phyloP scores from a whole-genome alignment of 2,329 filamentous ascomycete genomes.

The Thelonectria rubi region DNA sequence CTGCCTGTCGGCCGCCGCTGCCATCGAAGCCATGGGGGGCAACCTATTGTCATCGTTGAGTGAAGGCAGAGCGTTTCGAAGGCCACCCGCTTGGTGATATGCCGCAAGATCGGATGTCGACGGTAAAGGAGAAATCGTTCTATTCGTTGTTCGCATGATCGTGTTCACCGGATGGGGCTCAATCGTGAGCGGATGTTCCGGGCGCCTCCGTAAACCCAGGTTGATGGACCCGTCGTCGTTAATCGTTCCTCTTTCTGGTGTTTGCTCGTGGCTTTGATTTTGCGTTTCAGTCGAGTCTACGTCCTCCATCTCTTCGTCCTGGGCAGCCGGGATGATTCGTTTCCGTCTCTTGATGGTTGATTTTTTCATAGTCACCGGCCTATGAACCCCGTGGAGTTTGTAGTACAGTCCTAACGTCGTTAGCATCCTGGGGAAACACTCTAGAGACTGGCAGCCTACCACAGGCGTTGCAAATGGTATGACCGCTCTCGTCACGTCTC shows the following conservation, averaged over 20 bases:
- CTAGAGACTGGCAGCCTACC: constrained; percentile 66
- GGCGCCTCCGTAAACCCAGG: constrained; percentile 63
- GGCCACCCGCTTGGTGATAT: constrained; percentile 58
- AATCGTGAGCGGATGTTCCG: constrained; percentile 56
- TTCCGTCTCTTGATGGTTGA: constrained; percentile 95
- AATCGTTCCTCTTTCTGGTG: constrained; percentile 62
- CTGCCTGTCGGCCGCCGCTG: constrained; percentile 58
- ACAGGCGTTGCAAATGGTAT: constrained; percentile 98
- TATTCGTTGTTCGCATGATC: constrained; percentile 54
- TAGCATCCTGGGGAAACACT: constrained; percentile 16
- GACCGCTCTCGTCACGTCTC: constrained; percentile 91
- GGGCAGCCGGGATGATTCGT: constrained; percentile 84
- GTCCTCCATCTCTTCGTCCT: constrained; percentile 61
- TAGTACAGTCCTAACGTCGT: constrained; percentile 80
- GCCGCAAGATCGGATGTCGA: constrained; percentile 57
- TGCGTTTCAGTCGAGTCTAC: constrained; percentile 54
- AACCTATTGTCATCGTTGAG: constrained; percentile 66
- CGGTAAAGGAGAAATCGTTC: constrained; percentile 55
- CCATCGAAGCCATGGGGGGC: constrained; percentile 62
- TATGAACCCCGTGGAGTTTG: constrained; percentile 92
- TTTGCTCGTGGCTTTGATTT: constrained; percentile 48
- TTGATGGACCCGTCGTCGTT: constrained; percentile 74
- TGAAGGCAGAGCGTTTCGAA: constrained; percentile 51
- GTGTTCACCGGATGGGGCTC: constrained; percentile 58
- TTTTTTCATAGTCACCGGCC: constrained; percentile 99